Percentiles rank a stretch among this genome's conserved stretches.
Evolutionary conservation across 2,329 filamentous ascomycete species (phyloP).

Genomic region (Fusarium sp.): DNA sequence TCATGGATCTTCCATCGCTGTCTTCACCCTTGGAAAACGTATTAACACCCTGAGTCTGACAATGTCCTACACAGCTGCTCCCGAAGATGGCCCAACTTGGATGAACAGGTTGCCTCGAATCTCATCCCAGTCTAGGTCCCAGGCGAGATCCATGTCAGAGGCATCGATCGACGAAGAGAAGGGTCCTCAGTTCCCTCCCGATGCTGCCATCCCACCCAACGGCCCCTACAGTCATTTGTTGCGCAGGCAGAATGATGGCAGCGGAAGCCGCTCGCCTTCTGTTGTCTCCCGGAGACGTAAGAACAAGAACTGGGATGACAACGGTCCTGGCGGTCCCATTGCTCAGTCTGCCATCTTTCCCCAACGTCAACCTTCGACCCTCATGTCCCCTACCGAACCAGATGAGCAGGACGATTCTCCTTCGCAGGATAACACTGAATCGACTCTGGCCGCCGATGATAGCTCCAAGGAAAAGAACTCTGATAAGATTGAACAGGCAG

Average conservation of each 20-base stretch:
- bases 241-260: conserved; percentile 84
- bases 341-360: conserved; percentile 91
- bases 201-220: conserved; percentile 77
- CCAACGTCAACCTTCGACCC: conserved; percentile 53
- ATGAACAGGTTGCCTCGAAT: conserved; percentile 89
- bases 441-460: conserved; percentile 51
- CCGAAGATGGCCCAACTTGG: conserved; percentile 90
- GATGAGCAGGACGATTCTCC: conserved; percentile 48
- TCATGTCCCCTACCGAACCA: conserved; percentile 35
- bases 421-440: conserved; percentile 50
- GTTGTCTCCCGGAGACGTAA: conserved; percentile 71
- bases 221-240: conserved; percentile 70
- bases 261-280: conserved; percentile 70
- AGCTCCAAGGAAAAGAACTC: conserved; percentile 48
- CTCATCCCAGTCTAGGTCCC: conserved; percentile 76
- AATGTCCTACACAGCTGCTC: conserved; percentile 93
- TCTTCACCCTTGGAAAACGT: conserved; percentile 96
- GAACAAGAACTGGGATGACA: conserved; percentile 75
- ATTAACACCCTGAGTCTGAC: conserved; percentile 97
- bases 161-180: conserved; percentile 75
- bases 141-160: conserved; percentile 86
- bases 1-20: conserved; percentile 96
- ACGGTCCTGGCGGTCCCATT: conserved; percentile 88
- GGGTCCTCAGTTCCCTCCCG: conserved; percentile 71
- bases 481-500: conserved; percentile 41